Conservation (phyloP, 305 asterid species). For the Vinca major region DNA sequence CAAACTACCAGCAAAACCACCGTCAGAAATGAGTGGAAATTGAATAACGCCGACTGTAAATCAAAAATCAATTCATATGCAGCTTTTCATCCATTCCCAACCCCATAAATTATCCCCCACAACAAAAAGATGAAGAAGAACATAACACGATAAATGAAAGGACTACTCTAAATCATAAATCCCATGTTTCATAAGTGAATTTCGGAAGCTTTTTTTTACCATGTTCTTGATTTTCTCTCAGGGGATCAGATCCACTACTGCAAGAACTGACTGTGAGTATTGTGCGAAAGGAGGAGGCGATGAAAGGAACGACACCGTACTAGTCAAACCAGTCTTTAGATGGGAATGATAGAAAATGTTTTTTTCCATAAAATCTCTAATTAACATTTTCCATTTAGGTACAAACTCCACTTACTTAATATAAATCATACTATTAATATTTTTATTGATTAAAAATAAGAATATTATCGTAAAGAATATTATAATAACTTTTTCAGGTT, state of each 20-base stretch:
- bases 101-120: not conserved
- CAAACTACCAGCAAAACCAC: constrained; percentile 3
- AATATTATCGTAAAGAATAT: too few species aligned
- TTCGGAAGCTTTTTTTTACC: not conserved
- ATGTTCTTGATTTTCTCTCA: not conserved
- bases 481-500: too few species aligned
- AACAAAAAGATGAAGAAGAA: not conserved
- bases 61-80: not conserved
- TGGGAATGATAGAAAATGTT: too few species aligned
- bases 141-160: not conserved
- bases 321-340: too few species aligned
- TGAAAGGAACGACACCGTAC: too few species aligned
- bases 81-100: not conserved
- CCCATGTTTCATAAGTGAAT: not conserved
- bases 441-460: too few species aligned
- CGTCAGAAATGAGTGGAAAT: constrained; percentile 1
- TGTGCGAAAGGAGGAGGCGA: too few species aligned
- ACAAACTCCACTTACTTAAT: too few species aligned
- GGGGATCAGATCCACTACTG: not conserved
- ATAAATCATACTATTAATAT: too few species aligned
- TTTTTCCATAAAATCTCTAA: too few species aligned
- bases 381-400: too few species aligned
- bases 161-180: too few species aligned
- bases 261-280: not conserved
- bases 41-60: constrained; percentile 1